Base-by-base conservation (phyloP, 2,329 filamentous ascomycete species). In the Lasiodiplodia hormozganensis region DNA sequence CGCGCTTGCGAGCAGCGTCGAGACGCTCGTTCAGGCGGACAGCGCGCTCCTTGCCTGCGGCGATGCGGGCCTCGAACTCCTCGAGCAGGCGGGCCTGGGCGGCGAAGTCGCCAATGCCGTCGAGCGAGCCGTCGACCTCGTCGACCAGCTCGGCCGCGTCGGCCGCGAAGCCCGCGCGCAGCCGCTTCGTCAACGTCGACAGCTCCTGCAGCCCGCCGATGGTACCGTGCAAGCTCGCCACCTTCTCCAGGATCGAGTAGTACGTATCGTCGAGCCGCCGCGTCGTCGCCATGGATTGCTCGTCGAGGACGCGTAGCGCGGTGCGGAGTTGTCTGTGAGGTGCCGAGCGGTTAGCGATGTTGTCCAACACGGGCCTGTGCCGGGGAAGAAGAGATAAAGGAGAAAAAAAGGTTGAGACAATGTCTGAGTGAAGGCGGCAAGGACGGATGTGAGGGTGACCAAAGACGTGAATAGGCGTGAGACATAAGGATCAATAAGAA, bases 251-350 rank as follows among this genome's bases (percentile, higher is more conserved):
- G 11, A 94, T 86, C 0, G 88, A 87, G 71, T 92, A 91, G 80
- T 94, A 94, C 3, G 90, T 90, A 69, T 91, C 87, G 76, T 94
- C 91, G 52, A 95, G 86, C 40, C 86, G 86, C 70, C 86, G 84
- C 18, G 89, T 92, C 28, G 89, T 88, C 25, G 84, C 80, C 67
- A 88, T 84, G 25, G 90, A 90, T 76, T 89, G 85, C 38, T 85
- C 81, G 72, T 85, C 85, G 12, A 94, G 82, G 60, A 71, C 72
- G 64, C 81, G 78, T 11, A 85, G 74, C 25, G 80, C 78, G 23
- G 73, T 69, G 7, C 78, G 77, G 10, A 85, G 76, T 64, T 83
- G 78, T 58, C 79, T 81, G 40, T 18, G n/a, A 11, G 18, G 8
- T 21, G 21, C 16, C 6, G 7, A 40, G 38, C 38, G 34, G 38